phyloP scores from a whole-genome alignment of 805 yeast species.

The Saturnispora galanensis region DNA sequence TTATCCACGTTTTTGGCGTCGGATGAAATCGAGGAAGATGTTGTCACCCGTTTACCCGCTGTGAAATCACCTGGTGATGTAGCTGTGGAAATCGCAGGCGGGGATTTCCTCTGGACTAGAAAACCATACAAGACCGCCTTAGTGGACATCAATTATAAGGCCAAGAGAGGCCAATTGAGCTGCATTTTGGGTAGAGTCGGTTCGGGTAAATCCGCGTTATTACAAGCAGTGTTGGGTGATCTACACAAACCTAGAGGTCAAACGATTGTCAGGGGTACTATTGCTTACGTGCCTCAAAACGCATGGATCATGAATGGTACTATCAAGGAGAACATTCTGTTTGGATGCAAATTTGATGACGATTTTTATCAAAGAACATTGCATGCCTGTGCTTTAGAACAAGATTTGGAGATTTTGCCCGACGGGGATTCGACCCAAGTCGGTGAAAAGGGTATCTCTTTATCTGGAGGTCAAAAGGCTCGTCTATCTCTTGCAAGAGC shows the following conservation, averaged over 20 bases:
- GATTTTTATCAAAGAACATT: conserved; percentile 73
- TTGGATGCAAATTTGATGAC: conserved; percentile 78
- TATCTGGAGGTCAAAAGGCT: conserved; percentile 98
- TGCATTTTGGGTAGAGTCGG: conserved; percentile 64
- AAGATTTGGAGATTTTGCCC: conserved; percentile 71
- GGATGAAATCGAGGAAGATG: conserved; percentile 71
- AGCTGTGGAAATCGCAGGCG: conserved; percentile 51
- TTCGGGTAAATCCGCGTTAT: conserved; percentile 52
- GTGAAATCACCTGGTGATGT: conserved; percentile 53
- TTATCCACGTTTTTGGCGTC: conserved; percentile 61
- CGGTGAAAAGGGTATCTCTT: conserved; percentile 94
- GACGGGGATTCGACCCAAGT: conserved; percentile 89
- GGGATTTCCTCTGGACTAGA: conserved; percentile 73
- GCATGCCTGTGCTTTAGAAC: conserved; percentile 77
- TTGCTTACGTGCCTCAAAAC: conserved; percentile 58
- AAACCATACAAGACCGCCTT: conserved; percentile 56
- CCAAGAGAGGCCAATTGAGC: conserved; percentile 42
- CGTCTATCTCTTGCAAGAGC: conserved; percentile 92
- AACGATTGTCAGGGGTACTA: conserved; percentile 33
- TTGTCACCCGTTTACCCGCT: conserved; percentile 39
- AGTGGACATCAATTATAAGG: conserved; percentile 37
- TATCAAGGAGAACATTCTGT: conserved; percentile 80
- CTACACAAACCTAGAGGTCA: conserved; percentile 25
- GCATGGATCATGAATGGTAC: conserved; percentile 98
- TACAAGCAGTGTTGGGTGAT: conserved; percentile 47